Evolutionary conservation across 495 filamentous ascomycete species (phyloP).

Genomic region (Hypoxylon subgilvum): DNA sequence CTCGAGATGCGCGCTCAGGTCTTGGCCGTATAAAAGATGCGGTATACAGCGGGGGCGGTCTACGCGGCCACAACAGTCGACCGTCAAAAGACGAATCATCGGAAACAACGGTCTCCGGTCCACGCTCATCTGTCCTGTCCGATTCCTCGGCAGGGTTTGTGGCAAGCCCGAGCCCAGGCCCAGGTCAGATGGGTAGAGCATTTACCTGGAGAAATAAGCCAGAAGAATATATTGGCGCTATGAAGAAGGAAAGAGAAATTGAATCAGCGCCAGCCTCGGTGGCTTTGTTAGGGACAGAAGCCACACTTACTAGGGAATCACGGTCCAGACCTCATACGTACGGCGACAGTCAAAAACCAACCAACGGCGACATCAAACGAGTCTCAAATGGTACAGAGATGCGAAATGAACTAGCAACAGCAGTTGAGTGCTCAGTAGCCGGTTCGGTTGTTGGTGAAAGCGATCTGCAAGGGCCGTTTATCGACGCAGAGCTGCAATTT

Average conservation of each 20-base stretch:
- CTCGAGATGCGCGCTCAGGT: conserved; percentile 82
- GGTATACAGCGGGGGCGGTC: conserved; percentile 61
- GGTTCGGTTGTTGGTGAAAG: conserved; percentile 53
- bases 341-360: conserved; percentile 18
- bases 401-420: conserved; percentile 29
- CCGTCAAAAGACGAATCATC: conserved; percentile 55
- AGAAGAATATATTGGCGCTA: conserved; percentile 55
- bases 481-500: conserved; percentile 44
- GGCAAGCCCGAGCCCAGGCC: conserved; percentile 22
- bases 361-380: conserved; percentile 30
- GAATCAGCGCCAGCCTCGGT: conserved; percentile 32
- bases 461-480: conserved; percentile 49
- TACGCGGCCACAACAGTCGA: conserved; percentile 55
- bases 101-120: conserved; percentile 43
- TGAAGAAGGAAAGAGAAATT: conserved; percentile 42
- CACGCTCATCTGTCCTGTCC: conserved; percentile 46
- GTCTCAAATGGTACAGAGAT: conserved; percentile 20
- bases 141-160: conserved; percentile 41
- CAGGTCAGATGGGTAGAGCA: conserved; percentile 46
- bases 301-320: conserved; percentile 17
- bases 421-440: conserved; percentile 44
- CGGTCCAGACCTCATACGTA: conserved; percentile 11
- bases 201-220: conserved; percentile 65
- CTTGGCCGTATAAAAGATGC: conserved; percentile 85
- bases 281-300: conserved; percentile 12